phyloP scores from a whole-genome alignment of 805 yeast genomes.

The Saccharomyces paradoxus region DNA sequence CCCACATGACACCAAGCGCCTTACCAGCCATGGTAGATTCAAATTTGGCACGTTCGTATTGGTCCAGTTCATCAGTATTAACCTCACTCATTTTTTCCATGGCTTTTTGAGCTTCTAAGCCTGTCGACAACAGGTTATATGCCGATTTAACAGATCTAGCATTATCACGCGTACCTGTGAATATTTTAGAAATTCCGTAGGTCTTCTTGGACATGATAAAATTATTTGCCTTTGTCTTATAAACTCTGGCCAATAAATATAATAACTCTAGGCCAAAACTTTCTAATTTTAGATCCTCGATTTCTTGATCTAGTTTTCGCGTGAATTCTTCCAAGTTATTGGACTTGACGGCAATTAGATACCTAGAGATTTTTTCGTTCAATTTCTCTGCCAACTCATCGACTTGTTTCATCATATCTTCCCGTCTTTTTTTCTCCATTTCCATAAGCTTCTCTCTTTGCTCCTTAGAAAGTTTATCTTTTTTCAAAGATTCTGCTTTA shows the following conservation, averaged over 20 bases:
- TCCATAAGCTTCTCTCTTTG: conserved; percentile 44
- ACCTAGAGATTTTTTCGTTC: conserved; percentile 38
- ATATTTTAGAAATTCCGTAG: conserved; percentile 79
- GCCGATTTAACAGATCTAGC: conserved; percentile 79
- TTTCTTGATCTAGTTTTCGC: conserved; percentile 48
- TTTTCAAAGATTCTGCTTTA: conserved; percentile 19
- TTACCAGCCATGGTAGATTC: conserved; percentile 82
- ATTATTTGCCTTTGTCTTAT: conserved; percentile 66
- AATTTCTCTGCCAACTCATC: conserved; percentile 44
- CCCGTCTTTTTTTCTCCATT: conserved; percentile 47
- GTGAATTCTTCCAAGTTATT: conserved; percentile 42
- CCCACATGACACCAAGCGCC: conserved; percentile 91
- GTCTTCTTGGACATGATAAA: conserved; percentile 69
- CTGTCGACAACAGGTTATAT: conserved; percentile 70
- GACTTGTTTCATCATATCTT: conserved; percentile 42
- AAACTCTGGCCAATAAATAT: conserved; percentile 74
- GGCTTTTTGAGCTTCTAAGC: conserved; percentile 77
- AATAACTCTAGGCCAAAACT: conserved; percentile 88
- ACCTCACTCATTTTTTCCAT: conserved; percentile 67
- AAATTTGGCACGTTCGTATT: conserved; percentile 62
- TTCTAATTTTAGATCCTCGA: conserved; percentile 82
- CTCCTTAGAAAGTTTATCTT: conserved; percentile 28
- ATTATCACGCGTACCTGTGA: conserved; percentile 73
- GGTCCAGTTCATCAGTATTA: conserved; percentile 50
- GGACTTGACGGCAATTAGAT: conserved; percentile 39